Evolutionary conservation across 2,329 filamentous ascomycete species (phyloP).

Genomic region (Penicillium griseofulvum): DNA sequence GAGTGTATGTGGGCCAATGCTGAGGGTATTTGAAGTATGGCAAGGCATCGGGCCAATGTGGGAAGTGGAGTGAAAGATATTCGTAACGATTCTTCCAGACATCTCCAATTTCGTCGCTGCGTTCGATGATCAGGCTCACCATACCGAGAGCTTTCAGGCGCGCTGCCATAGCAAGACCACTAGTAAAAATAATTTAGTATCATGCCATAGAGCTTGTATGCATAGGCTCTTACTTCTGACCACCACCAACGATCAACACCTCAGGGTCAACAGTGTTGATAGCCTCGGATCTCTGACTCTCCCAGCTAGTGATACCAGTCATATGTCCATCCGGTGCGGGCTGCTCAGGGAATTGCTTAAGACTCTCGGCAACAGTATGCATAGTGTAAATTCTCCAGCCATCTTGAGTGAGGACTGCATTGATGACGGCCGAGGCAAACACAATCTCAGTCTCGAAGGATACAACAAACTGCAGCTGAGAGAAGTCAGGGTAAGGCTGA

Average conservation of each 20-base stretch:
- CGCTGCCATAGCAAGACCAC: slow-evolving; percentile 28
- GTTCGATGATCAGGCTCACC: slow-evolving; percentile 32
- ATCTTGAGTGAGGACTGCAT: slow-evolving; percentile 32
- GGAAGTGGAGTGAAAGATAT: slow-evolving; percentile 33
- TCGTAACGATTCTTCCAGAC: slow-evolving; percentile 34
- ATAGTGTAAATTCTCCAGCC: slow-evolving; percentile 38
- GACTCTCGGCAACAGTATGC: slow-evolving; percentile 34
- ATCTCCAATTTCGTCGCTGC: slow-evolving; percentile 27
- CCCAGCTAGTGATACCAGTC: slow-evolving; percentile 34
- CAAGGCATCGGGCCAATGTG: slow-evolving; percentile 30
- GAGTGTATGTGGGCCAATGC: slow-evolving; percentile 35
- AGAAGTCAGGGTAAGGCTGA: slow-evolving; percentile 30
- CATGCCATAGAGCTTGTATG: neutral
- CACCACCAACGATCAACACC: slow-evolving; percentile 26
- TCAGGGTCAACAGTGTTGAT: slow-evolving; percentile 27
- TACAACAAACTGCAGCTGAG: slow-evolving; percentile 31
- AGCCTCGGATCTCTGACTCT: slow-evolving; percentile 27
- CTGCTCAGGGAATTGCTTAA: slow-evolving; percentile 33
- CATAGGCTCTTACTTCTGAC: slow-evolving; percentile 19
- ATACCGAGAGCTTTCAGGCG: slow-evolving; percentile 26
- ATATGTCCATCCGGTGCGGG: slow-evolving; percentile 33
- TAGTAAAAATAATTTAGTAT: slow-evolving; percentile 5
- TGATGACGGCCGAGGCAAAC: slow-evolving; percentile 30
- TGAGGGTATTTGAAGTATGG: slow-evolving; percentile 34
- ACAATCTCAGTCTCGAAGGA: slow-evolving; percentile 33